A percentile compares a stretch with the other conserved stretches of the same genome.
Conservation (phyloP, 139 green algal genomes). For the Mychonastes homosphaera region DNA sequence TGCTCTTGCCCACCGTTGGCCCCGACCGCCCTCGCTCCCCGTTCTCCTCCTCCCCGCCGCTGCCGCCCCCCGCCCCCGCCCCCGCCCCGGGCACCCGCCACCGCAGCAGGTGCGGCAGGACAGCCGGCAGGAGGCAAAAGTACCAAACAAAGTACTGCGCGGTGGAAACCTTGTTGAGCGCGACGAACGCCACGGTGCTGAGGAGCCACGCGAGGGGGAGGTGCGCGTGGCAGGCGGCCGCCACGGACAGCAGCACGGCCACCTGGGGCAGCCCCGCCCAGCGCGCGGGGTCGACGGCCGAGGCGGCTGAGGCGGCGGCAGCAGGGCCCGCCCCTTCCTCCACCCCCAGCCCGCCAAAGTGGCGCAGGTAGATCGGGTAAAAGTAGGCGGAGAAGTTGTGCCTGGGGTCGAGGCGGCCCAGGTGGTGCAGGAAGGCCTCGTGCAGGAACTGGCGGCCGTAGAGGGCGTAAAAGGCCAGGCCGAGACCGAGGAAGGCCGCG, state of each 20-base stretch:
- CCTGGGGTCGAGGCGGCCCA: constrained; percentile 57
- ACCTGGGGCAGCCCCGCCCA: constrained; percentile 23
- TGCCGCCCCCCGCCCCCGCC: neutral
- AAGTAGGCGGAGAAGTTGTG: constrained; percentile 93
- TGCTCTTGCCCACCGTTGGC: too few relatives aligned
- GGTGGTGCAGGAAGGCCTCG: constrained; percentile 81
- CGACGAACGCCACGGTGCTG: constrained; percentile 79
- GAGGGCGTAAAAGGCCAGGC: constrained; percentile 32
- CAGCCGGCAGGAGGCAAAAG: constrained; percentile 68
- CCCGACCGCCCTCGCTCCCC: too few relatives aligned
- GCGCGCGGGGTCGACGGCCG: constrained; percentile 9
- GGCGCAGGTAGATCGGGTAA: constrained; percentile 66
- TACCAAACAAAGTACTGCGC: constrained; percentile 98
- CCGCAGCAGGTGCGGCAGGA: constrained; percentile 36
- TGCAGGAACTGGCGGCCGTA: constrained; percentile 62
- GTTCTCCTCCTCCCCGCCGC: too few relatives aligned
- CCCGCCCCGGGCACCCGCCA: constrained; percentile 10
- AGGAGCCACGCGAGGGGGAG: constrained; percentile 18
- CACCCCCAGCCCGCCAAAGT: neutral
- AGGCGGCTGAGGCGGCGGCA: neutral
- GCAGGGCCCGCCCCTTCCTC: neutral
- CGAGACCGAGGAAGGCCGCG: constrained; percentile 42
- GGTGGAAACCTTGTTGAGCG: constrained; percentile 85
- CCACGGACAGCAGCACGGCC: constrained; percentile 19
- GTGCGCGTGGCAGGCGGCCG: constrained; percentile 11